Conservation (phyloP, 148 eudicot species). For the Rhododendron molle region DNA sequence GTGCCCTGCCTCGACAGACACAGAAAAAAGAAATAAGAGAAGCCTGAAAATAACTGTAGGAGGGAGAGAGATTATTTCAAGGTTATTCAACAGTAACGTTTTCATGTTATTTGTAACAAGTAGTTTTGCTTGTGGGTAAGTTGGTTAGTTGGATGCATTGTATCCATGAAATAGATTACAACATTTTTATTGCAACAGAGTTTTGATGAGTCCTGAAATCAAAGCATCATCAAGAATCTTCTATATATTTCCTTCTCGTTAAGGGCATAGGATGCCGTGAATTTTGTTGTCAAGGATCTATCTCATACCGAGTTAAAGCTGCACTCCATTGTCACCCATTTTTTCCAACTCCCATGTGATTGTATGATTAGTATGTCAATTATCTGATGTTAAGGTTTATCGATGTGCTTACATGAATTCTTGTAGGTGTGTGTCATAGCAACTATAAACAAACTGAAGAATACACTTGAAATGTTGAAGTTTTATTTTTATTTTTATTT, state of each 20-base stretch:
- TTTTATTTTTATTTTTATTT: too few species aligned
- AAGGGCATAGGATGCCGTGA: neutral
- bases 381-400: neutral
- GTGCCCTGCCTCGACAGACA: neutral
- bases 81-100: neutral
- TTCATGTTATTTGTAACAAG: neutral
- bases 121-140: neutral
- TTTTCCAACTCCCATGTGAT: neutral
- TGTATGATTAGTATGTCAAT: neutral
- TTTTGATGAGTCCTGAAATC: neutral
- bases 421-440: neutral
- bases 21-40: neutral
- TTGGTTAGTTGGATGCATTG: neutral
- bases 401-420: neutral
- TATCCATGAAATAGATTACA: neutral
- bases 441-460: neutral
- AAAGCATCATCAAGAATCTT: neutral
- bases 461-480: neutral
- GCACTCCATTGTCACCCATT: neutral
- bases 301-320: neutral
- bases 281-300: neutral
- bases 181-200: neutral
- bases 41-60: neutral
- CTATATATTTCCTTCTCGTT: neutral
- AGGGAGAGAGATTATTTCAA: neutral